Conservation (phyloP, 2,329 filamentous ascomycete species). For the Knoxdaviesia proteae region DNA sequence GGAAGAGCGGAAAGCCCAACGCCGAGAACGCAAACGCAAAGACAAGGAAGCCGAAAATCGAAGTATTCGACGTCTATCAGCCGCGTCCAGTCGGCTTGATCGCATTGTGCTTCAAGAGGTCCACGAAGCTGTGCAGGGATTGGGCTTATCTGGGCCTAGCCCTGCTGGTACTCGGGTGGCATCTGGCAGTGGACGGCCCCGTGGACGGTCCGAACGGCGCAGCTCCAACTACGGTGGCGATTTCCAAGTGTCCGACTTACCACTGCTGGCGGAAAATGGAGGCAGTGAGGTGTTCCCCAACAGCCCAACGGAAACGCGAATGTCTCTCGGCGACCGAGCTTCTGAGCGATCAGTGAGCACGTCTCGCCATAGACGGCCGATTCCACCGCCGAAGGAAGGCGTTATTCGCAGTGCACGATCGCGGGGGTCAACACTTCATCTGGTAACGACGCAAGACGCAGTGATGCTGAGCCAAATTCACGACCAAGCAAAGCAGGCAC, state of each 20-base stretch:
- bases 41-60: slow-evolving; percentile 69
- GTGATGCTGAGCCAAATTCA: slow-evolving; percentile 15
- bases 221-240: slow-evolving; percentile 42
- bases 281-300: too few species aligned
- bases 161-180: slow-evolving; percentile 10
- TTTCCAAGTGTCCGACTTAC: slow-evolving; percentile 50
- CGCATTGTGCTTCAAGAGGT: slow-evolving; percentile 61
- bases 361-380: slow-evolving; percentile 51
- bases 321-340: slow-evolving; percentile 38
- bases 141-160: too few species aligned
- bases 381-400: slow-evolving; percentile 73
- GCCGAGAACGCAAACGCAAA: slow-evolving; percentile 62
- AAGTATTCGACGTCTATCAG: slow-evolving; percentile 63
- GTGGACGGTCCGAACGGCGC: slow-evolving; percentile 60
- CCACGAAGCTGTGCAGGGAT: slow-evolving; percentile 37
- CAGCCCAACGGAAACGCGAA: too few species aligned
- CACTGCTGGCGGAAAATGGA: slow-evolving; percentile 43
- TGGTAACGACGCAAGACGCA: slow-evolving; percentile 46
- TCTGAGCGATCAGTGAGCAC: slow-evolving; percentile 57
- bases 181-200: slow-evolving; percentile 35
- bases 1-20: slow-evolving; percentile 66
- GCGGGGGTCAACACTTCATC: slow-evolving; percentile 67
- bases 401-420: slow-evolving; percentile 46
- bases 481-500: slow-evolving; percentile 5
- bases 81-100: slow-evolving; percentile 71